Base-by-base conservation (phyloP, 139 green algal species). In the Chlorella sorokiniana region DNA sequence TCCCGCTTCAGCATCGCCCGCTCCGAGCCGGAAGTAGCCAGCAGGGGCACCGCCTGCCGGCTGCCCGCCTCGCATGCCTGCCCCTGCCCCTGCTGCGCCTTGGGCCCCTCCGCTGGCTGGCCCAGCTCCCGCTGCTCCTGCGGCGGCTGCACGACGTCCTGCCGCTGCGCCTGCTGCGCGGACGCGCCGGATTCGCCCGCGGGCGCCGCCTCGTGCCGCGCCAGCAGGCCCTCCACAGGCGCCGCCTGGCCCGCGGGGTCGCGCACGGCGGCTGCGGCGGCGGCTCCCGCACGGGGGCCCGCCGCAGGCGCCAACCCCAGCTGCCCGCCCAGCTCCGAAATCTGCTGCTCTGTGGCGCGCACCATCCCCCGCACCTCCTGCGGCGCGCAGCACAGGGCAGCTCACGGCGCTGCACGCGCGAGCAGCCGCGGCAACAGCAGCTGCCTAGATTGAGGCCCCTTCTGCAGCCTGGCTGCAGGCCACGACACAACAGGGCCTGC, bases 351-450 rank as follows among this genome's bases (percentile, higher is more conserved):
- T 6, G 72, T 38, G 1, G 56, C 52, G 0, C 72, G 72, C 72
- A 79, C 72, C 51, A 79, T 35, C 22, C 72, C 72, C 5, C 72
- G 48, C 22, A 79, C 38, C 72, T 79, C 72, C 72, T 79, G 72
- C 52, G 40, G 14, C 48, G 16, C 48, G 16, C 48, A 56, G 16
- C 48, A 56, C 48, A 56, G 48, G 14, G 16, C 14, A 11, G 16
- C 14, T 16, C 48, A 56, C 18, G 23, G 56, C 56, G 6, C 56
- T 33, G 22, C 56, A 65, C 56, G 6, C 16, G 22, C 22, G 7
- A 31, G 44, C 14, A 33, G 16, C 2, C n/a, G 20, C 9, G 25
- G 23, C 22, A 31, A 67, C 10, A 31, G 42, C 2, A 75, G 27
- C 10, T 18, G 64, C 37, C 20, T 33, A 37, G 5, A 1, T 16